phyloP scores from a whole-genome alignment of 2,329 filamentous ascomycete species.

The Magnaporthiopsis incrustans region DNA sequence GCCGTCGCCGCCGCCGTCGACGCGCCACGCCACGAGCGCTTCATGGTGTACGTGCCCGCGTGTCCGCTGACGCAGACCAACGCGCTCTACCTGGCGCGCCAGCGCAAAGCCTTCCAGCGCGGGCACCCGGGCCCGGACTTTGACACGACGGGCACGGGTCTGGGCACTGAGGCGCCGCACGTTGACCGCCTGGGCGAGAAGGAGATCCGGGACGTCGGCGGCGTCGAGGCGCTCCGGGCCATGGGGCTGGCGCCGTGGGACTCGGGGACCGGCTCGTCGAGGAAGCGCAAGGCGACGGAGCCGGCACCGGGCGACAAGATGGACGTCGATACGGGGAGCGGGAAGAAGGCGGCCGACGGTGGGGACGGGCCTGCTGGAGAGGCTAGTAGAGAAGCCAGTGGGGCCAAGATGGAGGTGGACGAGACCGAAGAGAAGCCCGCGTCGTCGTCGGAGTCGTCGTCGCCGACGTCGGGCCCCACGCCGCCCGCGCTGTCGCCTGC shows the following conservation, averaged over 20 bases:
- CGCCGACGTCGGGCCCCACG: neutral
- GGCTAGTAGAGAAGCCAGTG: too few species aligned
- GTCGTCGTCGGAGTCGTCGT: neutral
- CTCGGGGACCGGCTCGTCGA: conserved; percentile 12
- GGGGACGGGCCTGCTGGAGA: conserved; percentile 9
- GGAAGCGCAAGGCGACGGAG: neutral
- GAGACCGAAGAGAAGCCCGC: conserved; percentile 14
- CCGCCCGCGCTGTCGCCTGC: conserved; percentile 20
- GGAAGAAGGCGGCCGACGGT: conserved; percentile 14
- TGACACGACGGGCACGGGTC: conserved; percentile 41
- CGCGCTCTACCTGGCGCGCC: conserved; percentile 47
- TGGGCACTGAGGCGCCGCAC: conserved; percentile 44
- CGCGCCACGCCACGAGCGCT: conserved; percentile 31
- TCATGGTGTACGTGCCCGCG: conserved; percentile 47
- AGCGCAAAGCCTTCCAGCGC: conserved; percentile 47
- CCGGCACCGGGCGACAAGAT: conserved; percentile 13
- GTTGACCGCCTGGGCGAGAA: conserved; percentile 38
- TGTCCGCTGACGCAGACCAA: conserved; percentile 50
- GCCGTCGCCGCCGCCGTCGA: conserved; percentile 23
- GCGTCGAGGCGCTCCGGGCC: conserved; percentile 42
- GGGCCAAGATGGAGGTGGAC: conserved; percentile 18
- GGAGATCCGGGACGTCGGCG: conserved; percentile 43
- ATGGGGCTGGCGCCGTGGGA: conserved; percentile 50
- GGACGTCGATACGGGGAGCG: conserved; percentile 17
- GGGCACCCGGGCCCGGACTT: conserved; percentile 49